A percentile compares a stretch with the other conserved stretches of the same genome.
phyloP scores from a whole-genome alignment of 192 early-diverging fungal genomes.

The Podochytrium sp. region DNA sequence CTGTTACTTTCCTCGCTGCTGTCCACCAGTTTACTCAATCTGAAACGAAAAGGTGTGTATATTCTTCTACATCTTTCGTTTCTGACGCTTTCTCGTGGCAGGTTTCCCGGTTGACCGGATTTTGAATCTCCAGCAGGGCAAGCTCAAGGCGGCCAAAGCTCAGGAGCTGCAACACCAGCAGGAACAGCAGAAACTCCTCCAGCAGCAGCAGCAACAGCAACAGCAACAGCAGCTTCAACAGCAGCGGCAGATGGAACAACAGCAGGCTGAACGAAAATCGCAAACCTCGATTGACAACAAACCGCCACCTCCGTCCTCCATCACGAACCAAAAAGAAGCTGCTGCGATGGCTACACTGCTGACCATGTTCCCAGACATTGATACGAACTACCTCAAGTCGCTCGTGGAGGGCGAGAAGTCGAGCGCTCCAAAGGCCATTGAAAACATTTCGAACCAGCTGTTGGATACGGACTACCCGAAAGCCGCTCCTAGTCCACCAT shows the following conservation, averaged over 20 bases:
- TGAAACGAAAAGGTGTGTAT: slow-evolving; percentile 63
- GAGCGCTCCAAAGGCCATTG: slow-evolving; percentile 42
- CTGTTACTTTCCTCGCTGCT: slow-evolving; percentile 78
- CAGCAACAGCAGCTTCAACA: slow-evolving; percentile 19
- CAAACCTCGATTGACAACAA: not conserved
- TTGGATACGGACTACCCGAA: slow-evolving; percentile 64
- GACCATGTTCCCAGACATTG: slow-evolving; percentile 71
- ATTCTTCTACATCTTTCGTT: not conserved
- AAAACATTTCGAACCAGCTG: slow-evolving; percentile 62
- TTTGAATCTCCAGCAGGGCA: slow-evolving; percentile 45
- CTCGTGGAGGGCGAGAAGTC: slow-evolving; percentile 52
- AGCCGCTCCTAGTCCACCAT: not conserved
- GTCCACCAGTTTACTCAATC: slow-evolving; percentile 66
- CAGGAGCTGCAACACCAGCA: slow-evolving; percentile 49
- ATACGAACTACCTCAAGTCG: slow-evolving; percentile 57
- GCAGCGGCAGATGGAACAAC: slow-evolving; percentile 4
- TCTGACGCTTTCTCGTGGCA: not conserved
- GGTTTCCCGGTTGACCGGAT: slow-evolving; percentile 73
- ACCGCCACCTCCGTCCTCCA: not conserved
- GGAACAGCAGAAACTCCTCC: slow-evolving; percentile 23
- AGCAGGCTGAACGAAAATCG: slow-evolving; percentile 22
- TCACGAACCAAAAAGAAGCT: not conserved
- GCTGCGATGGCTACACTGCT: slow-evolving; percentile 33
- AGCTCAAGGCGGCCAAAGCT: slow-evolving; percentile 36
- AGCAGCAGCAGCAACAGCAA: not conserved